These are phyloP conservation scores for Phytophthora meadii DNA, from an alignment of 352 stramenopile genomes.

Conservation along the genomic window DNA sequence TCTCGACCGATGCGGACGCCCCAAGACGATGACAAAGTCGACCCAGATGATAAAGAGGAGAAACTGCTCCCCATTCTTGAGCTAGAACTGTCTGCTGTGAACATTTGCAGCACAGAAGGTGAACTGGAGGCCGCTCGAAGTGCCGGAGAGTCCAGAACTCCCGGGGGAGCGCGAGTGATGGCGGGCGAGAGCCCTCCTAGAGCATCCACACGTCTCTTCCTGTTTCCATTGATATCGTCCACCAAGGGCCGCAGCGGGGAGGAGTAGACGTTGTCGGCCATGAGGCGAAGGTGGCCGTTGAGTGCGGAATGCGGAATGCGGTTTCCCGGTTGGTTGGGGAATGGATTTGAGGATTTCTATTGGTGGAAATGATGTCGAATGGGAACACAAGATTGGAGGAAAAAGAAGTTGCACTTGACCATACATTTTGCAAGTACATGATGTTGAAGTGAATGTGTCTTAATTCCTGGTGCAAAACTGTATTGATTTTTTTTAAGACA, in stretches of 20 bases:
- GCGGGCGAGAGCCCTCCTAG: slow-evolving; percentile 22
- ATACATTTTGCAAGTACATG: slow-evolving; percentile 25
- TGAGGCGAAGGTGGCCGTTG: slow-evolving; percentile 12
- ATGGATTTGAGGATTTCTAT: neutral
- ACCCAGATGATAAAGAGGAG: slow-evolving; percentile 27
- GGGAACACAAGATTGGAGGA: slow-evolving; percentile 11
- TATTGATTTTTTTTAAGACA: slow-evolving; percentile 50
- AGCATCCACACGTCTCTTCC: slow-evolving; percentile 38
- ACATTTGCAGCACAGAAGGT: slow-evolving; percentile 37
- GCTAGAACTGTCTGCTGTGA: slow-evolving; percentile 5
- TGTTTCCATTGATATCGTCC: slow-evolving; percentile 21
- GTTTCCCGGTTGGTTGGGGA: neutral
- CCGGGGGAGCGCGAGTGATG: slow-evolving; percentile 19
- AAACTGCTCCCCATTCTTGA: slow-evolving; percentile 20
- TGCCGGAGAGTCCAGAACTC: slow-evolving; percentile 14
- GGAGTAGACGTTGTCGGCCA: slow-evolving; percentile 30
- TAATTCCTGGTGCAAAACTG: too few relatives aligned
- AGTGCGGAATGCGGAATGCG: slow-evolving; percentile 31
- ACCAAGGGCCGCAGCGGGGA: slow-evolving; percentile 32
- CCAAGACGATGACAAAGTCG: slow-evolving; percentile 37
- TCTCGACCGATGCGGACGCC: slow-evolving; percentile 28
- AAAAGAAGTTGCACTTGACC: slow-evolving; percentile 25
- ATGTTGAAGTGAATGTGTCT: slow-evolving; percentile 8
- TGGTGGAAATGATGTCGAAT: slow-evolving; percentile 13
- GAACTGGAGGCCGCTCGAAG: slow-evolving; percentile 15